These are phyloP conservation scores for Scedosporium minutisporum DNA, from an alignment of 2,329 filamentous ascomycete genomes.

Conservation along the genomic window DNA sequence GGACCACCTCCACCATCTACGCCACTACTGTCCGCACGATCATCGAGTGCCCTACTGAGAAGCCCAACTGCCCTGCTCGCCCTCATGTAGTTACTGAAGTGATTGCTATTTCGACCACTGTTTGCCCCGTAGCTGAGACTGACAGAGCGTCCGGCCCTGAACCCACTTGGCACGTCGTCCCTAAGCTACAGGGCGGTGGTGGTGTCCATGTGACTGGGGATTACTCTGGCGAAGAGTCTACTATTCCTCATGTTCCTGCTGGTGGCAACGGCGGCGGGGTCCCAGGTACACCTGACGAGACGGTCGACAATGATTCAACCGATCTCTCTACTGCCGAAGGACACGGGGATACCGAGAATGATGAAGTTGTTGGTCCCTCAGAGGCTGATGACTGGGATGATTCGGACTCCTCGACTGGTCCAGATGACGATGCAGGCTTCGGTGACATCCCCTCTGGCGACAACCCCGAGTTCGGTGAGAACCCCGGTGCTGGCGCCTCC, in stretches of 20 bases:
- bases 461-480: background rate
- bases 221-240: no score
- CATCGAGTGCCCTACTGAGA: conserved; percentile 40
- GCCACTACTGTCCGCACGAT: conserved; percentile 39
- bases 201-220: background rate
- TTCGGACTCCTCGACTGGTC: background rate
- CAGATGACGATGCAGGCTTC: no score
- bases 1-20: conserved; percentile 28
- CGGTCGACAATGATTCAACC: no score
- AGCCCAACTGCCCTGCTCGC: conserved; percentile 26
- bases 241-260: background rate
- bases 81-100: conserved; percentile 27
- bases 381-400: background rate
- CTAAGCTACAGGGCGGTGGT: background rate
- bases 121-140: conserved; percentile 25
- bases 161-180: background rate
- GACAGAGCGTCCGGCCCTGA: background rate
- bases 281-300: background rate
- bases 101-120: conserved; percentile 33
- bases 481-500: conserved; percentile 8
- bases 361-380: background rate
- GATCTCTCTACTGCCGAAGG: no score
- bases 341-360: no score
- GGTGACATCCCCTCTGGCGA: background rate
- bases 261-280: background rate